These are phyloP conservation scores for Coelastrella sp. DNA, from an alignment of 139 green algal species.

Conservation along the genomic window DNA sequence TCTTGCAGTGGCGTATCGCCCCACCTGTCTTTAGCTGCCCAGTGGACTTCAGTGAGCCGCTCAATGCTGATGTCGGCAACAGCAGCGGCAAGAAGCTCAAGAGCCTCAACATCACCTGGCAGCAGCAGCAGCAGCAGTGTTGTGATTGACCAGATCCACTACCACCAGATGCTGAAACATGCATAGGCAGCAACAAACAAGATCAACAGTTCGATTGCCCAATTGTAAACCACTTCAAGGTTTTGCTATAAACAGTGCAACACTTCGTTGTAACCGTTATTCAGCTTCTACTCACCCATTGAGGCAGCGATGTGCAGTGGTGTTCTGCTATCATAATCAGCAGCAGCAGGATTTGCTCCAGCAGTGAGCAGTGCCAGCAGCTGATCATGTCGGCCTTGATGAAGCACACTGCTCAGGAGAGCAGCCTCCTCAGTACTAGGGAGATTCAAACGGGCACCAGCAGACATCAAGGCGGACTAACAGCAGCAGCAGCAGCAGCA, in stretches of 20 bases:
- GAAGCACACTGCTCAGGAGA: slow-evolving; percentile 37
- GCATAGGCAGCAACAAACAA: background rate
- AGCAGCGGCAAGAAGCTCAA: slow-evolving; percentile 26
- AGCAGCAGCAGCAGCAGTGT: background rate
- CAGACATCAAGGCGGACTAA: background rate
- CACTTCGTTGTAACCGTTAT: background rate
- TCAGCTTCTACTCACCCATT: background rate
- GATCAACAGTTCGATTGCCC: background rate
- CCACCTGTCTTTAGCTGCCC: slow-evolving; percentile 36
- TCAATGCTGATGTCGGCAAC: slow-evolving; percentile 28
- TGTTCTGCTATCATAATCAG: slow-evolving; percentile 74
- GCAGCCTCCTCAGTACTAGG: slow-evolving; percentile 36
- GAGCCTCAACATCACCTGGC: slow-evolving; percentile 30
- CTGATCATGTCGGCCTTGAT: slow-evolving; percentile 28
- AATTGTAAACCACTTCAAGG: background rate
- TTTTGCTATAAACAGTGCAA: background rate
- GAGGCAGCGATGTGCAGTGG: slow-evolving; percentile 69
- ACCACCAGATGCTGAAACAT: background rate
- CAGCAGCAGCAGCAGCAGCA: background rate
- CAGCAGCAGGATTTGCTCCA: slow-evolving; percentile 54
- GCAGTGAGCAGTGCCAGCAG: slow-evolving; percentile 54
- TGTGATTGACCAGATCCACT: background rate
- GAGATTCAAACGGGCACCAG: slow-evolving; percentile 21
- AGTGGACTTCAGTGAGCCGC: slow-evolving; percentile 22
- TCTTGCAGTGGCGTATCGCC: slow-evolving; percentile 46